phyloP scores from a whole-genome alignment of 2,329 filamentous ascomycete species.

The Penicillium aurantiogriseum region DNA sequence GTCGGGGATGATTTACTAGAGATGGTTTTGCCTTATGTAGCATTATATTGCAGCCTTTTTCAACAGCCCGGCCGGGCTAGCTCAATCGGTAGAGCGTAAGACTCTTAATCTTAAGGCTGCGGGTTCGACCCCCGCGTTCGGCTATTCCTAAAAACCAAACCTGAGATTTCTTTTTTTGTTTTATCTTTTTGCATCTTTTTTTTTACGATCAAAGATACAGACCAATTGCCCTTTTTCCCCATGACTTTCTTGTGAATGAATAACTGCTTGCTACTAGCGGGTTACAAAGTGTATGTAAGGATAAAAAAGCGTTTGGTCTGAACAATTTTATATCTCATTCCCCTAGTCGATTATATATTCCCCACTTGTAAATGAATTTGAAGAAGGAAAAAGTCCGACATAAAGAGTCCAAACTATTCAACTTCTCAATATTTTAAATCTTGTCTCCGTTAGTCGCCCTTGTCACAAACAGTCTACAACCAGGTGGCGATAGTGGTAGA shows the following conservation, averaged over 20 bases:
- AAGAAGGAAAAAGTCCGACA: neutral
- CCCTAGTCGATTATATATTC: neutral
- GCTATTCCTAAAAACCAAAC: slow-evolving; percentile 29
- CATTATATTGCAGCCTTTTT: neutral
- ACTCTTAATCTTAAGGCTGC: slow-evolving; percentile 48
- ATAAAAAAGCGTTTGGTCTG: too few relatives aligned
- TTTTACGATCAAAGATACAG: neutral
- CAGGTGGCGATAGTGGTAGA: neutral
- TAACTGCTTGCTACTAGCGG: neutral
- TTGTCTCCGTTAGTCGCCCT: neutral
- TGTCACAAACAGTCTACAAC: neutral
- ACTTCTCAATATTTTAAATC: neutral
- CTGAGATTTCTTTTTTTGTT: slow-evolving; percentile 20
- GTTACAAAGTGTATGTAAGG: too few relatives aligned
- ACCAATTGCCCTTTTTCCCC: too few relatives aligned
- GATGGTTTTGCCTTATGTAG: neutral
- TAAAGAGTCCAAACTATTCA: neutral
- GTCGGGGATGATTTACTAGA: neutral
- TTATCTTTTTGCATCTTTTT: neutral
- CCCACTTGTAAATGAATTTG: neutral
- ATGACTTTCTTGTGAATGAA: neutral
- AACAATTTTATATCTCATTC: too few relatives aligned
- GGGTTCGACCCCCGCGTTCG: slow-evolving; percentile 46
- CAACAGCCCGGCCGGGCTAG: slow-evolving; percentile 44
- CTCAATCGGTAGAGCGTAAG: slow-evolving; percentile 53